Evolutionary conservation across 1,139 yeast genomes (phyloP).

Genomic region (Hemisphaericaspora lyxosophila): DNA sequence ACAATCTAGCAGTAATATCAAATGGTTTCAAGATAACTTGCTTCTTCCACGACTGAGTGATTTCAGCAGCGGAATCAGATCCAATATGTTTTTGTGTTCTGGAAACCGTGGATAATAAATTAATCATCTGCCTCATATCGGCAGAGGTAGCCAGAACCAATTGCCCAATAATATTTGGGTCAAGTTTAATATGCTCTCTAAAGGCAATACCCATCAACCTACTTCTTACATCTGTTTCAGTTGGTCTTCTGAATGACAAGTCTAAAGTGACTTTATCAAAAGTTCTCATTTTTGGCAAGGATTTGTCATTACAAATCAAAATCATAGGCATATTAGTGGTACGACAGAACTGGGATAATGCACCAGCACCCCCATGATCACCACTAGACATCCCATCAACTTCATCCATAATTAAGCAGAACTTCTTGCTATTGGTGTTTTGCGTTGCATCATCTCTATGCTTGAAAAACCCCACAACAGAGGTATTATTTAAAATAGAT

Average conservation of each 20-base stretch:
- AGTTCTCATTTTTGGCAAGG: conserved; percentile 93
- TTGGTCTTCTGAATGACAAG: conserved; percentile 85
- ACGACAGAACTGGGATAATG: conserved; percentile 82
- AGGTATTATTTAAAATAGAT: conserved; percentile 74
- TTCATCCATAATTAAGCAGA: conserved; percentile 95
- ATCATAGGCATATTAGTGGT: conserved; percentile 88
- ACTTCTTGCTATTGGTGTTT: conserved; percentile 28
- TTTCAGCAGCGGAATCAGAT: conserved; percentile 46
- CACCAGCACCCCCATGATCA: conserved; percentile 98
- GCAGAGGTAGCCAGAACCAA: conserved; percentile 82
- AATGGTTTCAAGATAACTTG: conserved; percentile 90
- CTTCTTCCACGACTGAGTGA: conserved; percentile 79
- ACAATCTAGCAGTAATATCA: conserved; percentile 75
- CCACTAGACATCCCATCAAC: conserved; percentile 99
- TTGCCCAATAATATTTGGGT: conserved; percentile 79
- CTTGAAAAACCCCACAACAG: conserved; percentile 75
- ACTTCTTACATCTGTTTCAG: conserved; percentile 75
- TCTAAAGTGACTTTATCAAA: conserved; percentile 86
- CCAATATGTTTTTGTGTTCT: conserved; percentile 66
- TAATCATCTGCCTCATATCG: conserved; percentile 93
- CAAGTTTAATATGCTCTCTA: conserved; percentile 77
- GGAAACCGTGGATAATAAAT: conserved; percentile 80
- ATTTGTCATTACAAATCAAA: conserved; percentile 88
- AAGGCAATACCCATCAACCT: conserved; percentile 89
- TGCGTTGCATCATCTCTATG: conserved; percentile 32